Evolutionary conservation across 2,329 filamentous ascomycete species (phyloP), one percentile per base, ranked within the genome.

Genomic region (Geosmithia flava): DNA sequence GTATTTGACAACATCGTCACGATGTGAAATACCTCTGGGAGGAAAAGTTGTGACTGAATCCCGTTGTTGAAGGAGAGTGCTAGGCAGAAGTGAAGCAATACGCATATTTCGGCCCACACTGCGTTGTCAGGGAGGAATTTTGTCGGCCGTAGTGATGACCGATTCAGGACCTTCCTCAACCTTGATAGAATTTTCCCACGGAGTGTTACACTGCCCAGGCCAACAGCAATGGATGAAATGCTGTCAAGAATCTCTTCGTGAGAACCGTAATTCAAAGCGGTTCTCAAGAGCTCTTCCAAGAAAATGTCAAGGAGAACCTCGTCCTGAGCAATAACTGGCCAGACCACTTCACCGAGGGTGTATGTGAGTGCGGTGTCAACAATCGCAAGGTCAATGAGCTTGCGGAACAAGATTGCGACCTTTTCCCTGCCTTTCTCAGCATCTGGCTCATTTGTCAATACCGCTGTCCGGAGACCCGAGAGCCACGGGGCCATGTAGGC

Each of bases 401-500:
- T 84, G 40, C 80, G 69, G 54, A 84, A 80, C 19, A 85, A 69
- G 2, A 67, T 64, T 7, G 79, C 76, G 42, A 85, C 74, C 59
- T 80, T 82, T 50, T 85, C 81, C 53, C 74, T 72, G 6, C 74
- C 79, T 56, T 82, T 83, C 53, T 85, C 81, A 46, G 78, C 74
- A 55, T 85, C 81, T 2, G 63, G 39, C 48, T 85, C 81, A 27
- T 69, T 70, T 3, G 74, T 68, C 17, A 85, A 64, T 3, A 85
- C 68, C 48, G 74, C 72, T 2, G 73, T 77, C 45, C 81, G 74
- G 33, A 85, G 62, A 13, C 79, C 75, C 6, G 75, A 69, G 39
- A 85, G 66, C 81, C 81, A 85, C 2, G 81, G 81, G 6, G 80
- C 77, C 76, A 85, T 82, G 57, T 85, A 85, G 6, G 80, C 75